Conservation (phyloP, 2,329 filamentous ascomycete species). For the Claviceps humidiphila region DNA sequence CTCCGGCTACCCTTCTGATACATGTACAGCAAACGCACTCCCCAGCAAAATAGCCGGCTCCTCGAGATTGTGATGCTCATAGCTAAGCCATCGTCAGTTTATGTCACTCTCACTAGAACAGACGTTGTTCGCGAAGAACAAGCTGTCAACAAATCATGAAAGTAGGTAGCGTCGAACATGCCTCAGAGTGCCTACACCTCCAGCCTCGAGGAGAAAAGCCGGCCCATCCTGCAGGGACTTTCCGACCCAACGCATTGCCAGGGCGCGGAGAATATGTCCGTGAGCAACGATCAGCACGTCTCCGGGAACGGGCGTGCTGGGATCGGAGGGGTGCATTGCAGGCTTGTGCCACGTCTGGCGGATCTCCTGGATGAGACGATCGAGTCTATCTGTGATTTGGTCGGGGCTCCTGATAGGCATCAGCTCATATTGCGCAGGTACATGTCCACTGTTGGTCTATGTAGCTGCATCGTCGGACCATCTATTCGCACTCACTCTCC, state of each 20-base stretch:
- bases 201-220: slow-evolving; percentile 72
- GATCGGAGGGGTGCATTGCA: slow-evolving; percentile 40
- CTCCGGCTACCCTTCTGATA: slow-evolving; percentile 12
- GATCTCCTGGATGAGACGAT: slow-evolving; percentile 65
- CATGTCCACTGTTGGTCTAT: neutral
- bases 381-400: slow-evolving; percentile 59
- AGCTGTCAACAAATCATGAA: no score
- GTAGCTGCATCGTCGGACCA: neutral
- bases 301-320: slow-evolving; percentile 16
- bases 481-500: slow-evolving; percentile 54
- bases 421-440: no score
- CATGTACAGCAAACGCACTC: slow-evolving; percentile 49
- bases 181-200: slow-evolving; percentile 72
- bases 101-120: no score
- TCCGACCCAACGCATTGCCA: slow-evolving; percentile 75
- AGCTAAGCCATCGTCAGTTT: slow-evolving; percentile 31
- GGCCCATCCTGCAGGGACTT: slow-evolving; percentile 63
- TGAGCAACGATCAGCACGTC: slow-evolving; percentile 61
- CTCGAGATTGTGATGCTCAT: slow-evolving; percentile 65
- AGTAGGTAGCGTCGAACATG: slow-evolving; percentile 15
- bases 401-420: slow-evolving; percentile 43
- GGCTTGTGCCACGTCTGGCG: slow-evolving; percentile 49
- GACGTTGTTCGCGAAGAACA: no score
- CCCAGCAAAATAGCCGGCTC: slow-evolving; percentile 72
- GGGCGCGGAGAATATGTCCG: slow-evolving; percentile 76